These are phyloP conservation scores for Acer saccharum DNA, from an alignment of 345 rosid genomes.

Conservation along the genomic window DNA sequence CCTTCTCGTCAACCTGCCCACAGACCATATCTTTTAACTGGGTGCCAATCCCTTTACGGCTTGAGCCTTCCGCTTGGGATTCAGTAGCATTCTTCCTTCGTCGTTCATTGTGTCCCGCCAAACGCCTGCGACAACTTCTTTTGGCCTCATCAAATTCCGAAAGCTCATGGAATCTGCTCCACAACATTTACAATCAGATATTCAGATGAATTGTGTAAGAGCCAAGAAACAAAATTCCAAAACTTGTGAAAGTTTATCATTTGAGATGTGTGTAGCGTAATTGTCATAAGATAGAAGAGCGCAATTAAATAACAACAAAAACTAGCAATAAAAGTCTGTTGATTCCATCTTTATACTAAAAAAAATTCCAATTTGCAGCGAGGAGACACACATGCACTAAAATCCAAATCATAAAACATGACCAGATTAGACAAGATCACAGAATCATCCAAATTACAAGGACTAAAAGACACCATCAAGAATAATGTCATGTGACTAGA, in stretches of 20 bases:
- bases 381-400: background rate
- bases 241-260: slow-evolving; percentile 3
- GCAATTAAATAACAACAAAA: background rate
- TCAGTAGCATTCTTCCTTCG: slow-evolving; percentile 51
- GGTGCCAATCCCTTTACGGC: slow-evolving; percentile 21
- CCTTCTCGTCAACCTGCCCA: slow-evolving; percentile 44
- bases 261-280: background rate
- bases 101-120: slow-evolving; percentile 68
- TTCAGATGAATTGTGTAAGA: background rate
- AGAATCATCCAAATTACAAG: slow-evolving; percentile 12
- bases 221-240: background rate
- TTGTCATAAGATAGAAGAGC: background rate
- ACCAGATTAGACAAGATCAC: background rate
- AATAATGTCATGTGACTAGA: background rate
- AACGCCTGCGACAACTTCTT: slow-evolving; percentile 57
- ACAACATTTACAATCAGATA: slow-evolving; percentile 10
- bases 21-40: slow-evolving; percentile 37
- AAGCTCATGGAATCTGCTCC: slow-evolving; percentile 55
- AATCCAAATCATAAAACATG: slow-evolving; percentile 10
- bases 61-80: slow-evolving; percentile 35
- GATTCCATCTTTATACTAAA: slow-evolving; percentile 17
- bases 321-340: background rate
- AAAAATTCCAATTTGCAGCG: background rate
- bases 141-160: slow-evolving; percentile 56
- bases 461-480: slow-evolving; percentile 16